Evolutionary conservation across 169 alveolate species (phyloP).

Genomic region (Plasmodium cynomolgi): DNA sequence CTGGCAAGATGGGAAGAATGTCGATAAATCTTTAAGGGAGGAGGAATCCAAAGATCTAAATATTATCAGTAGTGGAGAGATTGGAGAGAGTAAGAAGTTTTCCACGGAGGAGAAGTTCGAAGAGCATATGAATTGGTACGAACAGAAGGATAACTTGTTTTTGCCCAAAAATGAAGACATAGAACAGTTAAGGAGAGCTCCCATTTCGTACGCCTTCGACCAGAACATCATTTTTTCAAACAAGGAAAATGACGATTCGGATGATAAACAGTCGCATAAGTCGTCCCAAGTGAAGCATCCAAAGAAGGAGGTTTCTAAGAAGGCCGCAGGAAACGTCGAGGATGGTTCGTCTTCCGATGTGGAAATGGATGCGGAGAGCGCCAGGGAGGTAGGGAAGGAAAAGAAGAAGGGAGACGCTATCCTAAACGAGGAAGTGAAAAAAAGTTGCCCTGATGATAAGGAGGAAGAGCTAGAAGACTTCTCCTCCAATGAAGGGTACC

Average conservation of each 20-base stretch:
- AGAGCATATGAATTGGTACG: slow-evolving; percentile 18
- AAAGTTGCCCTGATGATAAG: neutral
- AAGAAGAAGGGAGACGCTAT: neutral
- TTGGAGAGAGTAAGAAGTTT: neutral
- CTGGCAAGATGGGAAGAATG: slow-evolving; percentile 8
- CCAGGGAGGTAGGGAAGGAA: neutral
- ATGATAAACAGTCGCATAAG: neutral
- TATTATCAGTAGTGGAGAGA: neutral
- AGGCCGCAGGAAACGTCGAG: neutral
- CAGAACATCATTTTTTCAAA: slow-evolving; percentile 9
- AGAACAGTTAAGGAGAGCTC: slow-evolving; percentile 8
- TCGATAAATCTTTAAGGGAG: neutral
- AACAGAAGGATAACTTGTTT: neutral
- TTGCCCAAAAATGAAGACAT: neutral
- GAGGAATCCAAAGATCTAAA: neutral
- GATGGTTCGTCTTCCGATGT: neutral
- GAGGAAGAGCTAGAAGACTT: neutral
- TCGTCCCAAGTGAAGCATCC: neutral
- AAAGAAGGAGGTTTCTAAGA: neutral
- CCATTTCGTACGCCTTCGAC: neutral
- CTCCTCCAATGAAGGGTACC: neutral
- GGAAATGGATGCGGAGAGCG: neutral
- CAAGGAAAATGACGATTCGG: neutral
- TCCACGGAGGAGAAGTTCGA: neutral
- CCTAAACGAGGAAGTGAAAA: neutral